Base-by-base conservation (phyloP, 1,139 yeast species). In the Candida sanyaensis region DNA sequence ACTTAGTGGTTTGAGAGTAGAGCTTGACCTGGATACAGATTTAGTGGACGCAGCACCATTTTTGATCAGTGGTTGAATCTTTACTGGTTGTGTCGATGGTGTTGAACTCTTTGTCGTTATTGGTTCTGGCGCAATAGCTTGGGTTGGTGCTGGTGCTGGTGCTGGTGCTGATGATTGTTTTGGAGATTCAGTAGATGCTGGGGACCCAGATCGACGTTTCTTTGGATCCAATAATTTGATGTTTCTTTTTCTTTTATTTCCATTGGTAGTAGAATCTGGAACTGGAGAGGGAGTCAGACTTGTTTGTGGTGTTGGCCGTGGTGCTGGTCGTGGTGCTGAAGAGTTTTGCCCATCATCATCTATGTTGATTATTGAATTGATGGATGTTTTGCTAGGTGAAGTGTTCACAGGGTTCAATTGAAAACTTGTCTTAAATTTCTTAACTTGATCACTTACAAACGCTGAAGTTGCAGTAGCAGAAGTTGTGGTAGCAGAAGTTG, bases 341-440 rank as follows among this genome's bases (percentile, higher is more conserved):
- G 11, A 47, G 55, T 8, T 55, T 32, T 64, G 12, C 5, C 33
- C 12, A 10, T 12, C 70, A 42, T 68, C 69, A 42, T 71, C 75
- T 17, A 60, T 51, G 52, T 72, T 71, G 47, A 71, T 72, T 32
- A 72, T 68, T 13, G 75, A 68, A 48, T 64, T 68, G 30, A 72
- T 71, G 8, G 75, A 69, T 0, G 77, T 65, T 50, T 65, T 68
- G 49, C 65, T 66, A 24, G 53, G 49, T 34, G 51, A 38, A 2
- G 44, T 37, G 7, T 12, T 34, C 11, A 45, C 26, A 27, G 51
- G 51, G 28, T 43, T 50, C 17, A 62, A 40, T 37, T 60, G 61
- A 50, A 71, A 64, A 44, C 58, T 62, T 0, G 76, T 68, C 51
- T 69, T 74, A 53, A 66, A 71, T 50, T 60, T 60, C 47, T 61